Base-by-base conservation (phyloP, 768 basidiomycete species). In the Mycena venus region DNA sequence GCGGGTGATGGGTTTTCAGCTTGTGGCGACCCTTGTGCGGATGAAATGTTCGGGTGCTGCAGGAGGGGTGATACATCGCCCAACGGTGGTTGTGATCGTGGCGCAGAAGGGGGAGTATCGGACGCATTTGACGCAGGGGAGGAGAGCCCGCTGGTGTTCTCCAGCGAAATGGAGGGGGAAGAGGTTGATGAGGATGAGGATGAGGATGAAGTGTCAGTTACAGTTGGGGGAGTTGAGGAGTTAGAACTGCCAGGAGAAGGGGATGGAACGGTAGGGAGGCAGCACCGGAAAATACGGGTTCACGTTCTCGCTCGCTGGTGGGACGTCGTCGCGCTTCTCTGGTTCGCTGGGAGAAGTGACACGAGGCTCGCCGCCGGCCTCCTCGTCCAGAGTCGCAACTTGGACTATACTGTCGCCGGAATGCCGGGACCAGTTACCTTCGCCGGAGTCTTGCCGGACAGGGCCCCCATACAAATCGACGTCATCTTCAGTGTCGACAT, bases 271-370 rank as follows among this genome's bases (percentile, higher is more conserved):
- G 25, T 77, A 72, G 38, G 82, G 68, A 29, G 85, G 77, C 19
- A 87, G 70, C 53, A 83, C 80, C 38, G 90, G 91, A 74, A 91
- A 91, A 82, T 91, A 91, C 14, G 91, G 87, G 78, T 91, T 91
- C 63, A 85, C 79, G 25, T 64, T 77, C 17, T 80, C 83, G 25
- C 68, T 75, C 9, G 68, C 44, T 36, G 62, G 51, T 19, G 31
- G 62, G 15, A 42, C 11, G 21, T 32, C 34, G 40, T 75, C 71
- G 15, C 36, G 59, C 29, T 74, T 75, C 59, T 63, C 68, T 62
- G 62, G 42, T 25, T 76, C 75, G 6, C 12, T 55, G 19, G 72
- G 69, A 53, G 75, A 66, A 40, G 75, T 70, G 51, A 77, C 74
- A 44, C 73, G 63, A 61, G 75, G 60, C 71, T 79, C 73, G 25